These are phyloP conservation scores for Botrytis tulipae DNA, from an alignment of 2,329 filamentous ascomycete genomes.

Conservation along the genomic window DNA sequence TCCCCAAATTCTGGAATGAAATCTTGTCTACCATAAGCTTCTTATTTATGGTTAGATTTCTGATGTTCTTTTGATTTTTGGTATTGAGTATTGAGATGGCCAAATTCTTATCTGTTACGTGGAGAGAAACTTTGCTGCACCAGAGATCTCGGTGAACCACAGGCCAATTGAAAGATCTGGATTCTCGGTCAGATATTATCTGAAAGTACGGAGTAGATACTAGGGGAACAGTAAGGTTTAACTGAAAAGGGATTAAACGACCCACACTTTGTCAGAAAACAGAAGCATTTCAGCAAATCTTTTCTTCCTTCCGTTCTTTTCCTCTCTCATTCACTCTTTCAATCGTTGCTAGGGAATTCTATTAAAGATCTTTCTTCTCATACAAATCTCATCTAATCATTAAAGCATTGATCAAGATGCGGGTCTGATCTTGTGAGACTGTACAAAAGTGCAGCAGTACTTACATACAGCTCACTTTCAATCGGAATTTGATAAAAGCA, in stretches of 20 bases:
- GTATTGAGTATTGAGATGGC: neutral
- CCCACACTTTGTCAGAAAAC: conserved; percentile 1
- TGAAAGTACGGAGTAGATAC: neutral
- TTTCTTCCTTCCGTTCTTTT: neutral
- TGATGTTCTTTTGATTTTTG: neutral
- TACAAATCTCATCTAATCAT: neutral
- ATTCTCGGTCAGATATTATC: neutral
- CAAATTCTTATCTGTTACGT: neutral
- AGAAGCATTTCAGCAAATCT: neutral
- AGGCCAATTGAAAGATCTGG: neutral
- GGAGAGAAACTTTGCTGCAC: neutral
- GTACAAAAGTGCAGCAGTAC: conserved; percentile 10
- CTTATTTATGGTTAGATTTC: neutral
- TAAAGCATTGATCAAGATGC: neutral
- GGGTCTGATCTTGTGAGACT: conserved; percentile 2
- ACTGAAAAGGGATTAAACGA: neutral
- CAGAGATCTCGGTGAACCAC: neutral
- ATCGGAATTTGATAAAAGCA: neutral
- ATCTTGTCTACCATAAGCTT: neutral
- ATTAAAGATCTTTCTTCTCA: neutral
- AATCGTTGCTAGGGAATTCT: no score
- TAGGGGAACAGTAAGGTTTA: neutral
- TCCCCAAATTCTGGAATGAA: neutral
- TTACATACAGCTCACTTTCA: neutral
- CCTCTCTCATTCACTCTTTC: neutral